Conservation (phyloP, 2,329 filamentous ascomycete species). For the Onygenales sp. region DNA sequence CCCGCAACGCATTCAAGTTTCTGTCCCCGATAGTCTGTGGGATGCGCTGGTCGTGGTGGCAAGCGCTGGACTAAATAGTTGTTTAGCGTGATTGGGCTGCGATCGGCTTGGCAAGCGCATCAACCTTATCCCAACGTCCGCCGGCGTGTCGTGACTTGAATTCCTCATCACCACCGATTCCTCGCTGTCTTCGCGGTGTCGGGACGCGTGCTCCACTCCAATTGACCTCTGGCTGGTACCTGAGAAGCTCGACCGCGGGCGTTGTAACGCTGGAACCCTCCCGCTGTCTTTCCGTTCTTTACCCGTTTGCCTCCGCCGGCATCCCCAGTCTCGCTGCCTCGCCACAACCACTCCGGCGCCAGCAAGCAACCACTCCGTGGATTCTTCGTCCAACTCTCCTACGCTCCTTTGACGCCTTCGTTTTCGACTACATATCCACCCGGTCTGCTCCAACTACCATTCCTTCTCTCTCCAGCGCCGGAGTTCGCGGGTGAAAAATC, state of each 20-base stretch:
- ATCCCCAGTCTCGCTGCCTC: neutral
- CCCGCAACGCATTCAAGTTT: too few species aligned
- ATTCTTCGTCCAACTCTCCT: neutral
- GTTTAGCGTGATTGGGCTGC: too few species aligned
- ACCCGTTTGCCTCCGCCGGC: neutral
- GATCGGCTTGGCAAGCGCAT: too few species aligned
- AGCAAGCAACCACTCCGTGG: neutral
- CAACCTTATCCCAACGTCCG: neutral
- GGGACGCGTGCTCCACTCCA: conserved; percentile 12
- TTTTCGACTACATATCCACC: neutral
- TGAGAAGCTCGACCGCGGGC: conserved; percentile 14
- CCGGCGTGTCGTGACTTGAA: neutral
- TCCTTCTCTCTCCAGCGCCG: neutral
- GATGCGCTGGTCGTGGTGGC: too few species aligned
- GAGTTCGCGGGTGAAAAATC: neutral
- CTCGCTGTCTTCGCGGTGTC: conserved; percentile 7
- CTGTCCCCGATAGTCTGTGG: too few species aligned
- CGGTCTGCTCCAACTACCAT: neutral
- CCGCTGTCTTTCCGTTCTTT: conserved; percentile 8
- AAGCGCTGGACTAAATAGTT: too few species aligned
- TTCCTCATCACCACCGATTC: conserved; percentile 8
- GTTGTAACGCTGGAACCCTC: conserved; percentile 6
- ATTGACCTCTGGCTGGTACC: conserved; percentile 22
- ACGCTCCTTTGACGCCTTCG: neutral
- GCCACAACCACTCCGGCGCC: neutral